These are phyloP conservation scores for Ustilago shanxiensis DNA, from an alignment of 1,284 basidiomycete genomes.

Conservation along the genomic window DNA sequence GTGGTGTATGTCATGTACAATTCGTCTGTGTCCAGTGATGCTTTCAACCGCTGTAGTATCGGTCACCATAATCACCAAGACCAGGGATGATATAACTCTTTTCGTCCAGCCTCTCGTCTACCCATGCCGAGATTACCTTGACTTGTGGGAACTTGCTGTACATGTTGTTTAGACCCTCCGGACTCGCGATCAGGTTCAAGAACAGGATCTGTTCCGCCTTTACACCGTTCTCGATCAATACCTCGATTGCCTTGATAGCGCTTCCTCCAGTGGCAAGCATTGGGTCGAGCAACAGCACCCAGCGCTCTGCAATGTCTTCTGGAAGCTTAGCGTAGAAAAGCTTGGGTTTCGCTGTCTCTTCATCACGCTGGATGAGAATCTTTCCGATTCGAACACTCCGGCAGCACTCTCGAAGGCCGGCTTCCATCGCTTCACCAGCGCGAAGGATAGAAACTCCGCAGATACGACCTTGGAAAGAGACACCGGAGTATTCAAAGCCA, in stretches of 20 bases:
- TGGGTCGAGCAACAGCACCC: conserved; percentile 93
- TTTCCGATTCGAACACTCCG: conserved; percentile 69
- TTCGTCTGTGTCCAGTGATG: not conserved
- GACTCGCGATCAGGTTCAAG: conserved; percentile 92
- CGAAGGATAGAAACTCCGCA: conserved; percentile 69
- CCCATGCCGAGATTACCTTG: conserved; percentile 92
- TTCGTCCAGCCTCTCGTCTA: conserved; percentile 93
- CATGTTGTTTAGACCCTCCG: conserved; percentile 89
- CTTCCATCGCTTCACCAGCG: conserved; percentile 72
- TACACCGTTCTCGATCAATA: conserved; percentile 87
- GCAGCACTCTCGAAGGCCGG: conserved; percentile 90
- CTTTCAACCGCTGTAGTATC: conserved; percentile 61
- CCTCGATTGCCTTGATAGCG: conserved; percentile 96
- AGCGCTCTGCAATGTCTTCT: conserved; percentile 89
- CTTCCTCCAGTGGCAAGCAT: conserved; percentile 98
- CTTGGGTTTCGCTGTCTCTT: conserved; percentile 67
- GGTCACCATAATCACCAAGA: conserved; percentile 67
- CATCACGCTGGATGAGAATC: conserved; percentile 72
- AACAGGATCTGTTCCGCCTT: conserved; percentile 87
- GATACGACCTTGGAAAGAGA: conserved; percentile 65
- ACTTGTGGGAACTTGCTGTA: conserved; percentile 83
- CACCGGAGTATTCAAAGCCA: conserved; percentile 78
- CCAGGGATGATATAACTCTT: conserved; percentile 71
- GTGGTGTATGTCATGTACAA: not conserved
- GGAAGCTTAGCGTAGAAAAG: conserved; percentile 81